A percentile compares a stretch with the other conserved stretches of the same genome.
Evolutionary conservation across 208 protist genomes (phyloP).

Genomic region (Leishmania amazonensis): DNA sequence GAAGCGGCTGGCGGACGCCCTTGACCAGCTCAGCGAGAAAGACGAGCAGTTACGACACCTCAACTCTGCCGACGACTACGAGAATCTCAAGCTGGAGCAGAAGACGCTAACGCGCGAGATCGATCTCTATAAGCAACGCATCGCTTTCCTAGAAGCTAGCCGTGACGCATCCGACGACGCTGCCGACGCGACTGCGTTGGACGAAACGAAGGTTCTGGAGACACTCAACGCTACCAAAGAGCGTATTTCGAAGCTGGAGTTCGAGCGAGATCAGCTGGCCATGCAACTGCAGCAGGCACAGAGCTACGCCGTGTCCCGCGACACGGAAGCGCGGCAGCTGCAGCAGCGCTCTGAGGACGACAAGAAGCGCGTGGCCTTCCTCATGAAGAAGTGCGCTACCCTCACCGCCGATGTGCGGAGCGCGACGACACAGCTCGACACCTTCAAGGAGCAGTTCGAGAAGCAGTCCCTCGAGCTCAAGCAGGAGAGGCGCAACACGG

Average conservation of each 20-base stretch:
- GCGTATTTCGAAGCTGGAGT: constrained; percentile 59
- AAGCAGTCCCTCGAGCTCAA: constrained; percentile 51
- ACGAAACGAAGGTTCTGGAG: constrained; percentile 56
- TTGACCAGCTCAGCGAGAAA: constrained; percentile 33
- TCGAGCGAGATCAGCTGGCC: constrained; percentile 56
- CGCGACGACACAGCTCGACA: constrained; percentile 39
- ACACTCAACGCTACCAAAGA: constrained; percentile 61
- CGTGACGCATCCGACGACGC: constrained; percentile 5
- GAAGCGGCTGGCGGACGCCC: constrained; percentile 42
- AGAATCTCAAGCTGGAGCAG: constrained; percentile 41
- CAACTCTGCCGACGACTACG: constrained; percentile 36
- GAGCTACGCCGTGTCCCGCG: constrained; percentile 35
- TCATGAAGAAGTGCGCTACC: constrained; percentile 74
- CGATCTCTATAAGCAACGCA: constrained; percentile 37
- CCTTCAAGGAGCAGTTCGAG: constrained; percentile 49
- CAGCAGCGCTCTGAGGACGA: constrained; percentile 60
- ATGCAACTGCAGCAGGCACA: constrained; percentile 57
- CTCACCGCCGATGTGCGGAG: constrained; percentile 54
- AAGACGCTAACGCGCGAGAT: constrained; percentile 48
- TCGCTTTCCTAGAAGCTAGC: constrained; percentile 37
- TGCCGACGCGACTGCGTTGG: constrained; percentile 21
- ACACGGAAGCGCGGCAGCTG: constrained; percentile 47
- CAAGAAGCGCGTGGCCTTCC: constrained; percentile 79
- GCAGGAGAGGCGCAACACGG: constrained; percentile 50
- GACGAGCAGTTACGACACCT: constrained; percentile 35